Evolutionary conservation across 73 alveolate genomes (phyloP), one percentile per base, ranked within the genome.

Genomic region (Breviolum minutum): DNA sequence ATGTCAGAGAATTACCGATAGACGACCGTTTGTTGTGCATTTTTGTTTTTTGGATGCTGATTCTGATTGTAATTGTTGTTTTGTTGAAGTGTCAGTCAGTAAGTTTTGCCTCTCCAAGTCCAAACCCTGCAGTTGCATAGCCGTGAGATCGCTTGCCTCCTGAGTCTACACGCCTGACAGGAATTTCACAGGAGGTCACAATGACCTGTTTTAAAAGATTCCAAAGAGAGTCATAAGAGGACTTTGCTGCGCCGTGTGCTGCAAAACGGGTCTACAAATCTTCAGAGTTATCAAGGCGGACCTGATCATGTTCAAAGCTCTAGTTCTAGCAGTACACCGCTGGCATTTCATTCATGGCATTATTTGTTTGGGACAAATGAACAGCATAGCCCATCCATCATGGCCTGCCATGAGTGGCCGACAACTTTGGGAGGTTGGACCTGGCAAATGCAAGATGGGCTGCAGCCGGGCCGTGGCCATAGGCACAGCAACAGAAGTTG

Each of bases 401-500:
- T 40, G 54, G 54, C 54, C 54, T 40, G 54, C 54, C 8, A 73
- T 11, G 11, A 17, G 12, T 29, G 8, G 83, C 32, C 87, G 5
- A 40, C 54, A 40, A 40, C 54, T 40, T 40, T 40, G 54, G 48
- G 71, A 92, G 98, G 98, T 92, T 9, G 98, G 98, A 66, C 91
- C 98, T 26, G 98, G 98, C 61, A 92, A 92, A 80, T 92, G 98
- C 98, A 92, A 92, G 69, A 92, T 92, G 98, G 98, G 98, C 68
- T 92, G 98, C 98, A 81, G 98, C 98, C 71, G 82, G 17, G 60
- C 81, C 7, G 98, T 61, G 61, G 98, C 98, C 66, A 92, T 66
- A 92, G 98, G 97, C 63, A 17, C 68, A 16, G 80, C 66, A 29
- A 30, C 13, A 30, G 90, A 17, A 22, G n/a, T 68, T 68, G 17